Evolutionary conservation across 108 stramenopile genomes (phyloP).

Genomic region (Cyclotella distinguenda): DNA sequence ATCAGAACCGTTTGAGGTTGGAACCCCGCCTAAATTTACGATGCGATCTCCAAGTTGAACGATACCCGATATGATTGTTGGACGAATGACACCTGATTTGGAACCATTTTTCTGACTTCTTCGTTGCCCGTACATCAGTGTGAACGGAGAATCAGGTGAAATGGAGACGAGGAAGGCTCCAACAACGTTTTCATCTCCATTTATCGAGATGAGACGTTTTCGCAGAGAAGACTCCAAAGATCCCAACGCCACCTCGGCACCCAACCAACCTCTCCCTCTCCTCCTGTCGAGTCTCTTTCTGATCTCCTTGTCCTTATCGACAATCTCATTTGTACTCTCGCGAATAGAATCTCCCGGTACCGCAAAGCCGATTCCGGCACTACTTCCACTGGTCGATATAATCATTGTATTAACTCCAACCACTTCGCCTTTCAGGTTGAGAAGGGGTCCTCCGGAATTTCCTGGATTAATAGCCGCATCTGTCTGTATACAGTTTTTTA

Average conservation of each 20-base stretch:
- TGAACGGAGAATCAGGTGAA: slow-evolving; percentile 17
- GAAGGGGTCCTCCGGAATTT: slow-evolving; percentile 89
- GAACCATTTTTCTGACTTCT: background rate
- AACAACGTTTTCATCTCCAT: background rate
- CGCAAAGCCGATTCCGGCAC: slow-evolving; percentile 94
- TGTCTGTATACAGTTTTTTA: slow-evolving; percentile 85
- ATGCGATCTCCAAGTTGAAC: slow-evolving; percentile 62
- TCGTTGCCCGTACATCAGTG: background rate
- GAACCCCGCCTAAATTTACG: slow-evolving; percentile 59
- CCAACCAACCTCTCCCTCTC: slow-evolving; percentile 38
- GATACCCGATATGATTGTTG: slow-evolving; percentile 15
- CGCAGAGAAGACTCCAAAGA: slow-evolving; percentile 2
- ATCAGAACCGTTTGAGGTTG: slow-evolving; percentile 47
- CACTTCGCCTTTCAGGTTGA: slow-evolving; percentile 78
- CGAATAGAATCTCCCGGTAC: slow-evolving; percentile 91
- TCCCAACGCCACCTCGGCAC: slow-evolving; percentile 20
- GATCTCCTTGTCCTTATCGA: slow-evolving; percentile 37
- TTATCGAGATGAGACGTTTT: background rate
- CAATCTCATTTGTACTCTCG: slow-evolving; percentile 25
- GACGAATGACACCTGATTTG: background rate
- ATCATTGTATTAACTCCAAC: slow-evolving; percentile 96
- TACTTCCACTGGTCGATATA: slow-evolving; percentile 81
- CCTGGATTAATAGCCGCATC: slow-evolving; percentile 96
- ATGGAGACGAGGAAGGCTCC: slow-evolving; percentile 30
- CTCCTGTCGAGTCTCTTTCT: background rate